phyloP scores from a whole-genome alignment of 2,329 filamentous ascomycete genomes.

The Chrysoporthe cubensis region DNA sequence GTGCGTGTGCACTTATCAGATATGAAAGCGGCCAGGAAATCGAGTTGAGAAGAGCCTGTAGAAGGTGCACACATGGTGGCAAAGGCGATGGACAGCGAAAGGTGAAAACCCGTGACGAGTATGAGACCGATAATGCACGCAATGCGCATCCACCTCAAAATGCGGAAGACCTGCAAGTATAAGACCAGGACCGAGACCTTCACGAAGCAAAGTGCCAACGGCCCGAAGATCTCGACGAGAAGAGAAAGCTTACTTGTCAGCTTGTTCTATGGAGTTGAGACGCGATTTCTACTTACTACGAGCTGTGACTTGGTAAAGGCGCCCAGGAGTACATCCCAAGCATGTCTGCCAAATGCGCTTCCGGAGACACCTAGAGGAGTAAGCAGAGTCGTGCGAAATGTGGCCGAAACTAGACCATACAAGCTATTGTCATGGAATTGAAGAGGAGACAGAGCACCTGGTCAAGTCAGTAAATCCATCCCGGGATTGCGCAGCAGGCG shows the following conservation, averaged over 20 bases:
- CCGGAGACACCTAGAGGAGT: neutral
- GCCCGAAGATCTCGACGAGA: neutral
- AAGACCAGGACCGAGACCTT: no score
- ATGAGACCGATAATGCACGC: slow-evolving; percentile 29
- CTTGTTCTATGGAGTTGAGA: neutral
- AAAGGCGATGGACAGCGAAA: neutral
- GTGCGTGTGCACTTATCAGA: slow-evolving; percentile 20
- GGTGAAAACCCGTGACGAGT: slow-evolving; percentile 20
- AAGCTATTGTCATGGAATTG: slow-evolving; percentile 1
- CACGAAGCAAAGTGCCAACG: no score
- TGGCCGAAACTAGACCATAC: neutral
- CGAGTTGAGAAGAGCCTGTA: neutral
- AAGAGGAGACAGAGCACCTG: neutral
- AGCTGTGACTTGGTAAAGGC: slow-evolving; percentile 10
- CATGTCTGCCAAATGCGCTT: slow-evolving; percentile 2
- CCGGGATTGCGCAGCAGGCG: no score
- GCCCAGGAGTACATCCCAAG: slow-evolving; percentile 2
- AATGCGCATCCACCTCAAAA: slow-evolving; percentile 9
- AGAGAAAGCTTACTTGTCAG: slow-evolving; percentile 1
- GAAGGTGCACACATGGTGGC: slow-evolving; percentile 3
- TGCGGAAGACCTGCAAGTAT: slow-evolving; percentile 1
- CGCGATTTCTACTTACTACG: neutral
- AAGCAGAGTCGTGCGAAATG: neutral
- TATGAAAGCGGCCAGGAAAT: slow-evolving; percentile 24
- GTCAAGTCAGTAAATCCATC: neutral